A percentile compares a stretch with the other conserved stretches of the same genome.
Evolutionary conservation across 208 protist species (phyloP).

Genomic region (Leptomonas seymouri): DNA sequence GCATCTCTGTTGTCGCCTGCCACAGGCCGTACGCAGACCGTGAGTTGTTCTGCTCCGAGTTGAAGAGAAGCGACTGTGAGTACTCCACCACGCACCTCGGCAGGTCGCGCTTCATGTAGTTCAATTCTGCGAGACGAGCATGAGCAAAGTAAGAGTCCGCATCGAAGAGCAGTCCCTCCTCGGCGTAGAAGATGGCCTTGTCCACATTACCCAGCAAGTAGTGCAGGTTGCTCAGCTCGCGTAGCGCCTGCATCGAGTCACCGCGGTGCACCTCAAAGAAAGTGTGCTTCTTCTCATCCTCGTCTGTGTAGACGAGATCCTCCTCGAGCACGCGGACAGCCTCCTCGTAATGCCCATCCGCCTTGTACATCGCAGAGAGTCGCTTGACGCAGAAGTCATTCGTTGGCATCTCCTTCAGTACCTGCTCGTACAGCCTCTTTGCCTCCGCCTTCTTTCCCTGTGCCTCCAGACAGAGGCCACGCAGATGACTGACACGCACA

Average conservation of each 20-base stretch:
- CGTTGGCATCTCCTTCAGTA: slow-evolving; percentile 60
- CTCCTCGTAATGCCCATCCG: slow-evolving; percentile 67
- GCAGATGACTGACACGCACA: slow-evolving; percentile 70
- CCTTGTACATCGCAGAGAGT: slow-evolving; percentile 71
- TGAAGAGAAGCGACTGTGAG: slow-evolving; percentile 80
- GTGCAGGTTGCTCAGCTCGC: slow-evolving; percentile 75
- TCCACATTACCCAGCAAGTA: slow-evolving; percentile 59
- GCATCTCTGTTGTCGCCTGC: slow-evolving; percentile 59
- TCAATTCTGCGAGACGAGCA: slow-evolving; percentile 72
- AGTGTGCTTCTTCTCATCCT: slow-evolving; percentile 61
- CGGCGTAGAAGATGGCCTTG: slow-evolving; percentile 69
- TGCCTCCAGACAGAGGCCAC: slow-evolving; percentile 77
- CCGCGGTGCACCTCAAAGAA: slow-evolving; percentile 75
- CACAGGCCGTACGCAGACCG: slow-evolving; percentile 78
- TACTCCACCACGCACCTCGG: slow-evolving; percentile 59
- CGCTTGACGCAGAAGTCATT: slow-evolving; percentile 75
- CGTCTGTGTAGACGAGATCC: slow-evolving; percentile 68
- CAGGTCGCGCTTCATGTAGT: slow-evolving; percentile 69
- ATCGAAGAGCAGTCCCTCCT: slow-evolving; percentile 67
- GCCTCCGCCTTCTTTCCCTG: slow-evolving; percentile 66
- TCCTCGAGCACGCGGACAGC: slow-evolving; percentile 76
- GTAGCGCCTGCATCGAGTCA: slow-evolving; percentile 42
- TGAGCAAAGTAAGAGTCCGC: slow-evolving; percentile 61
- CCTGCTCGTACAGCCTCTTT: slow-evolving; percentile 54
- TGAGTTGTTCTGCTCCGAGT: slow-evolving; percentile 72